These are phyloP conservation scores for Penicillium aurantiogriseum DNA, from an alignment of 2,329 filamentous ascomycete species.

Conservation along the genomic window DNA sequence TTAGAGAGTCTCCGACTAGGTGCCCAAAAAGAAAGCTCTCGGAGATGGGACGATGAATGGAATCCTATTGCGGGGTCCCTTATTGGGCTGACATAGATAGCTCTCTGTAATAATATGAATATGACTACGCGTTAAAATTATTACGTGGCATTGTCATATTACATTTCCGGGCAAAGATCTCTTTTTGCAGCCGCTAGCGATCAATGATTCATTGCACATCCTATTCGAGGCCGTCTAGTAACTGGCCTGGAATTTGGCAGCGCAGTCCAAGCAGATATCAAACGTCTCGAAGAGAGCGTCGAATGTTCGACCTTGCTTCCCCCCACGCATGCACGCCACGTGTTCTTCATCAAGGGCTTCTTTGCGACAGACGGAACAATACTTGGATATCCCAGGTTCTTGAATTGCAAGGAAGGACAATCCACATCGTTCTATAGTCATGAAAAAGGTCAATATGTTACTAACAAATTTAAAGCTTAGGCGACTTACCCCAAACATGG, in stretches of 20 bases:
- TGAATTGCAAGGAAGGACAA: conserved; percentile 57
- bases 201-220: background rate
- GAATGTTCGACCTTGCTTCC: conserved; percentile 22
- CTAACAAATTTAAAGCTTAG: background rate
- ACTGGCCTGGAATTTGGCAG: conserved; percentile 33
- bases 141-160: background rate
- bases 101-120: background rate
- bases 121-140: background rate
- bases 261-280: conserved; percentile 38
- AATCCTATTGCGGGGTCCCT: conserved; percentile 74
- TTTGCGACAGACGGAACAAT: conserved; percentile 53
- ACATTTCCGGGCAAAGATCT: background rate
- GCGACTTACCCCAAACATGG: conserved; percentile 50
- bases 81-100: conserved; percentile 50
- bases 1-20: conserved; percentile 64
- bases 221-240: conserved; percentile 5
- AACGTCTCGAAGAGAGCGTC: conserved; percentile 31
- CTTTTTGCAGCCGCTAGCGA: background rate
- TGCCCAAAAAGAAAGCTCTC: conserved; percentile 69
- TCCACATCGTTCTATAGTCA: conserved; percentile 49
- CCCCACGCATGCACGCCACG: conserved; percentile 19
- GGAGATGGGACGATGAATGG: conserved; percentile 93
- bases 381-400: conserved; percentile 53
- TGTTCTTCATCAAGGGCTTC: conserved; percentile 50
- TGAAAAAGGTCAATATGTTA: conserved; percentile 11